These are phyloP conservation scores for Cladosporium colombiae DNA, from an alignment of 2,329 filamentous ascomycete genomes.

Conservation along the genomic window DNA sequence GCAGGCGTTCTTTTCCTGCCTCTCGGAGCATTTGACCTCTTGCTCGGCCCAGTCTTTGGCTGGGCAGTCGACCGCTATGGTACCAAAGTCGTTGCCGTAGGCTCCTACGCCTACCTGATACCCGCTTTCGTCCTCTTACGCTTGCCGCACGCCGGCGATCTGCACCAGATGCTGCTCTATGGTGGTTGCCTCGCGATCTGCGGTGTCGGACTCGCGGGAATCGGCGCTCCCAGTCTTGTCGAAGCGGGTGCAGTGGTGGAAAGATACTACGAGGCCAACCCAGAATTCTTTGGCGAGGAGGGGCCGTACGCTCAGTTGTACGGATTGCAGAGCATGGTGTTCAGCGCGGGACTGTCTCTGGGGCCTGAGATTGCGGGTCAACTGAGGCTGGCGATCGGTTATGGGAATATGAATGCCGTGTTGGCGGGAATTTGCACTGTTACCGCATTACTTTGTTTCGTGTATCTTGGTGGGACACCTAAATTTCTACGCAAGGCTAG, in stretches of 20 bases:
- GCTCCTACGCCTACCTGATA: slow-evolving; percentile 46
- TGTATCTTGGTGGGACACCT: slow-evolving; percentile 33
- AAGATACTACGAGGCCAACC: slow-evolving; percentile 57
- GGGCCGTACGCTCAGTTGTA: slow-evolving; percentile 67
- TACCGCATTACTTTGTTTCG: slow-evolving; percentile 47
- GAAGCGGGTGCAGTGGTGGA: slow-evolving; percentile 59
- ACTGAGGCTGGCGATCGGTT: slow-evolving; percentile 55
- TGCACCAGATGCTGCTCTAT: slow-evolving; percentile 48
- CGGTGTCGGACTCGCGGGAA: slow-evolving; percentile 55
- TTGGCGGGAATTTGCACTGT: slow-evolving; percentile 49
- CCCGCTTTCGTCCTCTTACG: slow-evolving; percentile 47
- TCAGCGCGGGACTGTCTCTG: slow-evolving; percentile 59
- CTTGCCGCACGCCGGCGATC: slow-evolving; percentile 43
- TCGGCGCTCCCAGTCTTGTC: slow-evolving; percentile 58
- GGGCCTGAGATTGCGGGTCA: slow-evolving; percentile 60
- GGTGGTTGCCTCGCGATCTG: slow-evolving; percentile 48
- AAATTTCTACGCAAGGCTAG: background rate
- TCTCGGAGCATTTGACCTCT: slow-evolving; percentile 46
- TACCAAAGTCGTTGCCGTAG: slow-evolving; percentile 44
- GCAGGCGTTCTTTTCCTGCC: slow-evolving; percentile 51
- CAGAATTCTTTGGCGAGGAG: slow-evolving; percentile 55
- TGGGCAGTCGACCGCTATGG: slow-evolving; percentile 51
- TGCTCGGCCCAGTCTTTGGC: slow-evolving; percentile 50
- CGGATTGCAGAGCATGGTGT: slow-evolving; percentile 64
- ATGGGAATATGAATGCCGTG: slow-evolving; percentile 59